Conservation (phyloP, 192 early-diverging fungal genomes). For the Pilobolus umbonatus region DNA sequence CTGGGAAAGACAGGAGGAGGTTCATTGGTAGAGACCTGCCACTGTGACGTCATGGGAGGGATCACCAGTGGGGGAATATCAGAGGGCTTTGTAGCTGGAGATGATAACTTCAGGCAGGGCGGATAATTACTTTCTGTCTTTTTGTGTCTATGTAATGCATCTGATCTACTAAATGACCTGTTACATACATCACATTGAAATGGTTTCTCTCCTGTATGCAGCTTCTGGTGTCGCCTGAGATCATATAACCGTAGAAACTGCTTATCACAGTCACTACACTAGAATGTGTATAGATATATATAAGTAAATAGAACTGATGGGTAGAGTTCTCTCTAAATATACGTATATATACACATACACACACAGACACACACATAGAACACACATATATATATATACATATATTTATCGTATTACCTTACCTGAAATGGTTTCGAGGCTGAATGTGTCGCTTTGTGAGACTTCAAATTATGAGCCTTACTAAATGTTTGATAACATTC, state of each 20-base stretch:
- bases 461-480: conserved; percentile 29
- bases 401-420: too few species aligned
- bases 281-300: conserved; percentile 8
- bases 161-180: conserved; percentile 49
- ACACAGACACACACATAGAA: too few species aligned
- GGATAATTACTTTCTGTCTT: conserved; percentile 35
- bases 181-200: conserved; percentile 38
- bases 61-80: neutral
- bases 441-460: conserved; percentile 29
- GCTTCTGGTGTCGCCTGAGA: conserved; percentile 47
- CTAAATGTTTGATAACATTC: conserved; percentile 30
- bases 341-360: too few species aligned
- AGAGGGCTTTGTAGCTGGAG: neutral
- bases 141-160: conserved; percentile 51
- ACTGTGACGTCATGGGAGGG: neutral
- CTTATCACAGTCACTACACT: conserved; percentile 39
- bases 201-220: conserved; percentile 55
- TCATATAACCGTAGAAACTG: conserved; percentile 50
- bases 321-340: too few species aligned
- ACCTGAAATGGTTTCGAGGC: conserved; percentile 27
- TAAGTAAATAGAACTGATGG: too few species aligned
- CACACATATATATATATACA: too few species aligned
- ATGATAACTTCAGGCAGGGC: neutral
- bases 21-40: neutral
- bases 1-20: neutral